Percentiles rank a stretch among this genome's conserved stretches.
Conservation (phyloP, 495 filamentous ascomycete genomes). For the Gamarada debralockiae region DNA sequence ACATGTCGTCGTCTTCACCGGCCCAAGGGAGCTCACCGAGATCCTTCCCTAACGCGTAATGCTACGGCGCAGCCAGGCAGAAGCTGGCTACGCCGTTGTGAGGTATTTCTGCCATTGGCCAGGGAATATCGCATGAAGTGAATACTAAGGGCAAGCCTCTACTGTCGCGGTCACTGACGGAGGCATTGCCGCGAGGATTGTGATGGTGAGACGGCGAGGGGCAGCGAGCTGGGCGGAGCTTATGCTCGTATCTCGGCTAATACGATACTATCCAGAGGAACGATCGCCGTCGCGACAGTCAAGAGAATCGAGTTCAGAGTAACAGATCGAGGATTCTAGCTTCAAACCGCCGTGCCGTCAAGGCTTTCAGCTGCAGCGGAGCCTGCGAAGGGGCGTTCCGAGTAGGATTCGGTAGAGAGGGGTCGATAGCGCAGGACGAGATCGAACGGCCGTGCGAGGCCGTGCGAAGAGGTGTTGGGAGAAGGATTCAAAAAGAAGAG, state of each 20-base stretch:
- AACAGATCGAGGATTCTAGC: slow-evolving; percentile 13
- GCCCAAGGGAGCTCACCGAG: not conserved
- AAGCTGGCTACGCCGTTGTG: slow-evolving; percentile 13
- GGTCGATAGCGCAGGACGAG: slow-evolving; percentile 16
- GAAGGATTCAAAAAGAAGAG: slow-evolving; percentile 16
- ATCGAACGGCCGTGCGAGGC: slow-evolving; percentile 4
- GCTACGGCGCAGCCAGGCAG: slow-evolving; percentile 14
- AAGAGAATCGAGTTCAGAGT: slow-evolving; percentile 10
- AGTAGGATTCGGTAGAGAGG: slow-evolving; percentile 5
- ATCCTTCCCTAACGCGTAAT: slow-evolving; percentile 12
- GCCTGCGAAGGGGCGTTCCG: not conserved
- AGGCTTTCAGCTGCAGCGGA: slow-evolving; percentile 9
- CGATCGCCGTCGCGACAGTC: slow-evolving; percentile 1
- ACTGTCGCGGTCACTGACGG: slow-evolving; percentile 12
- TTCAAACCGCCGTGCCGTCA: slow-evolving; percentile 8
- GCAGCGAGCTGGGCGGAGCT: too few relatives aligned
- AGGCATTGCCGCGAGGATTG: slow-evolving; percentile 16
- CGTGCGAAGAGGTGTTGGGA: slow-evolving; percentile 9
- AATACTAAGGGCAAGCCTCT: slow-evolving; percentile 14
- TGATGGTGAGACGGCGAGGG: slow-evolving; percentile 18
- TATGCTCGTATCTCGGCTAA: slow-evolving; percentile 9
- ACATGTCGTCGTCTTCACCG: slow-evolving; percentile 1
- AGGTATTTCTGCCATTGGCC: slow-evolving; percentile 21
- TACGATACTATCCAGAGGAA: slow-evolving; percentile 3
- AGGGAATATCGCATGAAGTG: slow-evolving; percentile 17